These are phyloP conservation scores for Phytophthora meadii DNA, from an alignment of 352 stramenopile genomes.

Conservation along the genomic window DNA sequence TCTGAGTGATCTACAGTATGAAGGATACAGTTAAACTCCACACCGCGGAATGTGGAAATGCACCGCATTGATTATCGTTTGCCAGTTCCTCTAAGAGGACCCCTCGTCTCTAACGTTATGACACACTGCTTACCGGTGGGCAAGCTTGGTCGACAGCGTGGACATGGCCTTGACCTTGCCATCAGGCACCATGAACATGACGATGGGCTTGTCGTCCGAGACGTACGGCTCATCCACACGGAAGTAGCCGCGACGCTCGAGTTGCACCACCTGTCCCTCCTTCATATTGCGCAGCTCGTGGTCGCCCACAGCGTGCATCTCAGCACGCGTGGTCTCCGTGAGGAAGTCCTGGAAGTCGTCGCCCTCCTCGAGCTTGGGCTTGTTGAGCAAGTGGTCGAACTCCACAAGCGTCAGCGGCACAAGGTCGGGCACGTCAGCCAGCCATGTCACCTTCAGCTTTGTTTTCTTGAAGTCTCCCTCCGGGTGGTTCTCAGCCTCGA, in stretches of 20 bases:
- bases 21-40: no score
- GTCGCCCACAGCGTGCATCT: slow-evolving; percentile 95
- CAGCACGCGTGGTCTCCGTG: slow-evolving; percentile 95
- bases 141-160: slow-evolving; percentile 87
- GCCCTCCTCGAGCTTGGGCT: slow-evolving; percentile 98
- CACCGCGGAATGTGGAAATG: slow-evolving; percentile 6
- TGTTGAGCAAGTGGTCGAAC: slow-evolving; percentile 99
- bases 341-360: slow-evolving; percentile 98
- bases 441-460: slow-evolving; percentile 97
- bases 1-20: no score
- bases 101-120: slow-evolving; percentile 12
- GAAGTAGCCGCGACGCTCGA: slow-evolving; percentile 99
- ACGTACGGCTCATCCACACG: slow-evolving; percentile 88
- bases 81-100: slow-evolving; percentile 18
- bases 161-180: slow-evolving; percentile 94
- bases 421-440: slow-evolving; percentile 91
- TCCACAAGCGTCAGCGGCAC: slow-evolving; percentile 94
- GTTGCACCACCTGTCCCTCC: slow-evolving; percentile 96
- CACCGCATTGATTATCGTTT: slow-evolving; percentile 17
- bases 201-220: slow-evolving; percentile 89
- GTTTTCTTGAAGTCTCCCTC: slow-evolving; percentile 95
- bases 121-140: slow-evolving; percentile 37
- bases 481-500: slow-evolving; percentile 81
- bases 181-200: slow-evolving; percentile 99
- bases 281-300: slow-evolving; percentile 95